A percentile compares a stretch with the other conserved stretches of the same genome.
These are phyloP conservation scores for Ceratocystis colombiana DNA, from an alignment of 2,329 filamentous ascomycete species.

Conservation along the genomic window DNA sequence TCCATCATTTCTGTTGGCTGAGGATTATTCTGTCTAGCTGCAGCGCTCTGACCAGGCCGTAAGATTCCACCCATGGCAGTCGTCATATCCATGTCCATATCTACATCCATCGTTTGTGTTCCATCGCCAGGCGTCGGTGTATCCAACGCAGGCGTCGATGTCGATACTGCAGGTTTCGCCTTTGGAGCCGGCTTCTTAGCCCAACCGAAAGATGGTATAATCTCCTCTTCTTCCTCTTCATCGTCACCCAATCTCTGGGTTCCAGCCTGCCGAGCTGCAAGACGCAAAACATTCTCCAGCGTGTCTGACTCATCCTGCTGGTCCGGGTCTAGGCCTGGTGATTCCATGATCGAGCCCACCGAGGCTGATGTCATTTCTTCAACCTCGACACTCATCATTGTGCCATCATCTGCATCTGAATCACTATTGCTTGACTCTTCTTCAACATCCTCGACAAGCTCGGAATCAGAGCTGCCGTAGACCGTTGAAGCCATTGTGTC, in stretches of 20 bases:
- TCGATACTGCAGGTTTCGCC: not conserved
- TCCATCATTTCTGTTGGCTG: constrained; percentile 57
- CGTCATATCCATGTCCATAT: constrained; percentile 49
- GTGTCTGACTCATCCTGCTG: constrained; percentile 56
- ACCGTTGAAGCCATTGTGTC: constrained; percentile 66
- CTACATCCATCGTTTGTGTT: constrained; percentile 34
- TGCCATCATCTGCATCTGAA: constrained; percentile 61
- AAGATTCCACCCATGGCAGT: constrained; percentile 43
- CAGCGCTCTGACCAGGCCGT: not conserved
- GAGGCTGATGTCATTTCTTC: constrained; percentile 66
- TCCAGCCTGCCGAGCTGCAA: constrained; percentile 65
- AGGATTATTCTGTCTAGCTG: not conserved
- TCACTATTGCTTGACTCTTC: constrained; percentile 42
- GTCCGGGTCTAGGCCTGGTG: constrained; percentile 37
- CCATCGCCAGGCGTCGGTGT: not conserved
- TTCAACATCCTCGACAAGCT: constrained; percentile 42
- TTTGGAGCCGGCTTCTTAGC: constrained; percentile 41
- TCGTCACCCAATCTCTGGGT: constrained; percentile 53
- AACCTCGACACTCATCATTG: constrained; percentile 71
- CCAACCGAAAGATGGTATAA: constrained; percentile 70
- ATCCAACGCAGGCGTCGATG: constrained; percentile 25
- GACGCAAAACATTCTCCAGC: constrained; percentile 65
- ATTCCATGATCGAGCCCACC: constrained; percentile 48
- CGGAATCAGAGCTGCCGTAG: constrained; percentile 54
- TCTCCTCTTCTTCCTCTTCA: constrained; percentile 47